These are phyloP conservation scores for Casuarina equisetifolia DNA, from an alignment of 306 rosid species.

Conservation along the genomic window DNA sequence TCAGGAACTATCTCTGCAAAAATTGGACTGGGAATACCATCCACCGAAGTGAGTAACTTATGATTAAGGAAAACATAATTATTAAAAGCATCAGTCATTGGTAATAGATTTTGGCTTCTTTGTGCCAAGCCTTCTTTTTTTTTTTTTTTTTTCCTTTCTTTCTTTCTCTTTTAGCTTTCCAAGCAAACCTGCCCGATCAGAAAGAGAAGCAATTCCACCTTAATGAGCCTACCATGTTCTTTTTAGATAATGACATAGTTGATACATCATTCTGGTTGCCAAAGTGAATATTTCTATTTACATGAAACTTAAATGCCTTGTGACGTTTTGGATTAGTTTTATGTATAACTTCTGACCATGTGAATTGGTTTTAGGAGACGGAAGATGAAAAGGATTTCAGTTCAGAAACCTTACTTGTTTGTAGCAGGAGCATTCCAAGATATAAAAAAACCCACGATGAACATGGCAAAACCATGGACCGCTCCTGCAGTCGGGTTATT, in stretches of 20 bases:
- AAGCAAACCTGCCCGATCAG: neutral
- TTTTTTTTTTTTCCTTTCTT: too few species aligned
- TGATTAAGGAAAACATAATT: neutral
- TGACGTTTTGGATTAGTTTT: neutral
- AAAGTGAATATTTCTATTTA: neutral
- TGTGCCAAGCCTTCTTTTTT: too few species aligned
- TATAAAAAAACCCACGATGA: slow-evolving; percentile 68
- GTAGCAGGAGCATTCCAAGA: slow-evolving; percentile 96
- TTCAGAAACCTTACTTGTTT: slow-evolving; percentile 63
- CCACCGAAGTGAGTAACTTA: slow-evolving; percentile 3
- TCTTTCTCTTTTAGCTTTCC: neutral
- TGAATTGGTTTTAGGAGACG: slow-evolving; percentile 1
- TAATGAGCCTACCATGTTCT: neutral
- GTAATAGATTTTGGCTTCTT: too few species aligned
- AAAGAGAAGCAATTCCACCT: neutral
- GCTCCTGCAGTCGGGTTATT: slow-evolving; percentile 50
- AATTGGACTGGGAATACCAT: slow-evolving; percentile 69
- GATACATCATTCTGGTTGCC: neutral
- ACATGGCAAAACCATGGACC: slow-evolving; percentile 59
- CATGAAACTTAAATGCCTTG: neutral
- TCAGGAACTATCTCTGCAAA: slow-evolving; percentile 98
- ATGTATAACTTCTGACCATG: slow-evolving; percentile 4
- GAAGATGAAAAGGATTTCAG: neutral
- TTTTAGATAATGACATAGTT: neutral
- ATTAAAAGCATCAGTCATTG: neutral